Base-by-base conservation (phyloP, 129 eudicot species). In the Centella asiatica region DNA sequence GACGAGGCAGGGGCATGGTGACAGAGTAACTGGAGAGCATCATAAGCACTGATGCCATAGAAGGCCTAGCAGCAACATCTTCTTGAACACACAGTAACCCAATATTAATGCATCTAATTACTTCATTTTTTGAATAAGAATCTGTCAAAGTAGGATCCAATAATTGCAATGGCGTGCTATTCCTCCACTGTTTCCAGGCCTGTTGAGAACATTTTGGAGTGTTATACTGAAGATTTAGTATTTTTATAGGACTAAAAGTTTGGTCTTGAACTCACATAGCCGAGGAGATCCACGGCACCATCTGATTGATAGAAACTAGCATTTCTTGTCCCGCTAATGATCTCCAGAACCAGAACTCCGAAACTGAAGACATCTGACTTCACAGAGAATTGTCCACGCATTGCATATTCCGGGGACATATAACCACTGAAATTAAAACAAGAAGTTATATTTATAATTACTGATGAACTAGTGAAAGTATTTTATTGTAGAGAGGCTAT, bases 381-480 rank as follows among this genome's bases (percentile, higher is more conserved):
- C 19, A 13, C 33, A 0, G 69, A 71, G 46, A 62, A 62, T 3
- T 13, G 66, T 37, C 69, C 69, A 6, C 52, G 46, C 44, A 63
- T 61, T 18, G 64, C 62, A 24, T 74, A 74, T 61, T 74, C 78
- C 0, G 78, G 78, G 51, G 74, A 52, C 78, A 74, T 74, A 61
- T 74, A 74, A 44, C 79, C 79, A 68, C 79, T 74, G n/a, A 5
- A 5, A 51, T 25, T 24, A 5, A 47, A 2, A 23, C 4, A 5
- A n/a, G n/a, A 12, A 4, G 39, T 62, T 44, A 44, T 24, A 31
- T 5, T 14, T 9, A n/a, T 22, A 25, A 20, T 51, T n/a, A n/a
- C n/a, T n/a, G n/a, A n/a, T n/a, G n/a, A 22, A 20, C 6, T 5
- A 10, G 10, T 17, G 26, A 49, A 12, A 50, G 9, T 34, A 34